Percentiles rank a stretch among this genome's conserved stretches.
Conservation (phyloP, 73 alveolate genomes). For the Tetrahymena thermophila region DNA sequence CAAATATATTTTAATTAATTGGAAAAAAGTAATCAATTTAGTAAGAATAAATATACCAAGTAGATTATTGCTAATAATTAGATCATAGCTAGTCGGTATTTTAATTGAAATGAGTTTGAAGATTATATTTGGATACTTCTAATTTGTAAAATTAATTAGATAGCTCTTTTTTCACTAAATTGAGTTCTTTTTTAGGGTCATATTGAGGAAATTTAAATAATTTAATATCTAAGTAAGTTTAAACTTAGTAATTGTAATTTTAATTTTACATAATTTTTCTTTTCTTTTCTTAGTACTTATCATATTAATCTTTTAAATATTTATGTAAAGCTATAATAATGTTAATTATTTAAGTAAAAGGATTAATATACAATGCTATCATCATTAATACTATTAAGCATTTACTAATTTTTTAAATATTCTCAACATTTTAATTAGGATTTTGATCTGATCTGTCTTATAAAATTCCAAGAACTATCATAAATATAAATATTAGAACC, state of each 20-base stretch:
- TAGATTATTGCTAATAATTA: too few relatives aligned
- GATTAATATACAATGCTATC: not conserved
- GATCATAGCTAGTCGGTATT: too few relatives aligned
- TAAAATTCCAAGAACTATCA: not conserved
- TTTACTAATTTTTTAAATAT: not conserved
- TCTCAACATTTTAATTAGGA: not conserved
- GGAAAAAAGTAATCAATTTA: too few relatives aligned
- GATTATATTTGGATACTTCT: too few relatives aligned
- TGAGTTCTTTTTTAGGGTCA: not conserved
- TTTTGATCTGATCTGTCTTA: not conserved
- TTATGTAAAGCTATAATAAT: not conserved
- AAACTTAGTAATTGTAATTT: too few relatives aligned
- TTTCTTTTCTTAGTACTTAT: not conserved
- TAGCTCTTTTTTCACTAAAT: too few relatives aligned
- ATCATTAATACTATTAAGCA: not conserved
- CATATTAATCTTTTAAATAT: too few relatives aligned
- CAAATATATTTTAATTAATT: too few relatives aligned
- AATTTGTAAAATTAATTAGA: too few relatives aligned
- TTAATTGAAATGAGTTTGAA: not conserved
- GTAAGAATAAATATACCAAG: too few relatives aligned
- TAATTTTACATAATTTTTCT: not conserved
- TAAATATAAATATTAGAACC: not conserved
- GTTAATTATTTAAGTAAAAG: not conserved
- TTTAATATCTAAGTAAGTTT: not conserved
- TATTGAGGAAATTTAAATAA: not conserved